Percentiles rank a stretch among this genome's conserved stretches.
Conservation (phyloP, 306 rosid species). For the Gleditsia sinensis region DNA sequence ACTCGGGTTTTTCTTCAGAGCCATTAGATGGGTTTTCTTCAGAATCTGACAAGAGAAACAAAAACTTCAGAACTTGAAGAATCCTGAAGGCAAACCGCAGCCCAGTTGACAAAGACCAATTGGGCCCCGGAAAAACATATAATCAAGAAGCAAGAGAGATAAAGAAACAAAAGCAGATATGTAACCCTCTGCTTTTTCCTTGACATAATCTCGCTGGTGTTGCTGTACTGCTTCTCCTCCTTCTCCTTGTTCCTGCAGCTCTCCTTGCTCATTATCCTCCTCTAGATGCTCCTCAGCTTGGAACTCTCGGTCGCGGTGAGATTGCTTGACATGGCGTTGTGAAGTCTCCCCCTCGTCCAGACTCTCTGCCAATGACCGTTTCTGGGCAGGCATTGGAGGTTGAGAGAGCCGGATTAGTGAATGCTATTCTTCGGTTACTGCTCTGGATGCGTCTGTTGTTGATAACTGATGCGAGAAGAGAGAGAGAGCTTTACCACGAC, state of each 20-base stretch:
- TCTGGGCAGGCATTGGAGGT: not conserved
- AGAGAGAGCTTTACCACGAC: not conserved
- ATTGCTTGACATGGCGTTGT: conserved; percentile 49
- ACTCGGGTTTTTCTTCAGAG: conserved; percentile 64
- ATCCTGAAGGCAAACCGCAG: conserved; percentile 32
- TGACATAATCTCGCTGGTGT: not conserved
- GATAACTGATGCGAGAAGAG: not conserved
- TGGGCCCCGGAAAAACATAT: not conserved
- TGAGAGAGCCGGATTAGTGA: not conserved
- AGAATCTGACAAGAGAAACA: conserved; percentile 63
- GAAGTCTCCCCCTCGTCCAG: not conserved
- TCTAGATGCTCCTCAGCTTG: not conserved
- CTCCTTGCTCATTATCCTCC: not conserved
- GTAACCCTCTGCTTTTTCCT: conserved; percentile 24
- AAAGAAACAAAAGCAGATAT: not conserved
- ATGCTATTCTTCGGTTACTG: not conserved
- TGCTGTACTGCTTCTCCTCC: conserved; percentile 12
- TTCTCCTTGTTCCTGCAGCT: not conserved
- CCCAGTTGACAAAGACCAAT: conserved; percentile 40
- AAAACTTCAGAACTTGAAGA: conserved; percentile 38
- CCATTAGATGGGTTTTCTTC: conserved; percentile 63
- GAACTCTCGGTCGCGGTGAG: conserved; percentile 3
- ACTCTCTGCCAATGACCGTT: not conserved
- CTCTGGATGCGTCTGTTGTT: not conserved
- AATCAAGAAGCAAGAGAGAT: not conserved